phyloP scores from a whole-genome alignment of 495 filamentous ascomycete genomes.

The Rostrohypoxylon terebratum region DNA sequence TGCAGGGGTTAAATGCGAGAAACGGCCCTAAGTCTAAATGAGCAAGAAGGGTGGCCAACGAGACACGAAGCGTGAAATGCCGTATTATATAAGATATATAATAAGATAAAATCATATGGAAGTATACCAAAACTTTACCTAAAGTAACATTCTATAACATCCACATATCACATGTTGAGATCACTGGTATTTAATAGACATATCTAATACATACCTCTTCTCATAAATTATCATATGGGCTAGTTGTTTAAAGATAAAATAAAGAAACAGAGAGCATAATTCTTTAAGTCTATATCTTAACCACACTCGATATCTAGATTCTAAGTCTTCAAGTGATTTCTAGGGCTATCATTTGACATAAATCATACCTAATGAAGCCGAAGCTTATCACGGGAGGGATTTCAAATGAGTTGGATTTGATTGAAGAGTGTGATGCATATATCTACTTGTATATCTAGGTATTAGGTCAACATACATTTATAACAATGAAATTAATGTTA shows the following conservation, averaged over 20 bases:
- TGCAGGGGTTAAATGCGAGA: slow-evolving; percentile 20
- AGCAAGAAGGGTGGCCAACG: neutral
- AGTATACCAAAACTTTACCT: too few species aligned
- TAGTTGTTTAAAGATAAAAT: too few species aligned
- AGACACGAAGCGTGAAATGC: slow-evolving; percentile 9
- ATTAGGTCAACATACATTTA: neutral
- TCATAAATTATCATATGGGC: too few species aligned
- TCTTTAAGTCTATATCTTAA: too few species aligned
- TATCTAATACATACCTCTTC: too few species aligned
- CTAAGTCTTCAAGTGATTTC: too few species aligned
- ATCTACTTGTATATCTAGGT: too few species aligned
- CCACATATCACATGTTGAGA: too few species aligned
- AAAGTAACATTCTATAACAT: neutral
- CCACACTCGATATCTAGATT: too few species aligned
- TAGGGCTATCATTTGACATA: neutral
- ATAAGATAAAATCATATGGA: too few species aligned
- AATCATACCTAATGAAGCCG: neutral
- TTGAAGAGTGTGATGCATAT: neutral
- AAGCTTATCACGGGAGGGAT: neutral
- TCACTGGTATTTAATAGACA: too few species aligned
- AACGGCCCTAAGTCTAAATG: slow-evolving; percentile 7
- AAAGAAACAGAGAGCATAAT: too few species aligned
- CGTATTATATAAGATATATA: slow-evolving; percentile 16
- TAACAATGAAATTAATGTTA: neutral
- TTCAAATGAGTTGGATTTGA: neutral